Conservation (phyloP, 2,329 filamentous ascomycete genomes). For the Leptosphaerulina australis region DNA sequence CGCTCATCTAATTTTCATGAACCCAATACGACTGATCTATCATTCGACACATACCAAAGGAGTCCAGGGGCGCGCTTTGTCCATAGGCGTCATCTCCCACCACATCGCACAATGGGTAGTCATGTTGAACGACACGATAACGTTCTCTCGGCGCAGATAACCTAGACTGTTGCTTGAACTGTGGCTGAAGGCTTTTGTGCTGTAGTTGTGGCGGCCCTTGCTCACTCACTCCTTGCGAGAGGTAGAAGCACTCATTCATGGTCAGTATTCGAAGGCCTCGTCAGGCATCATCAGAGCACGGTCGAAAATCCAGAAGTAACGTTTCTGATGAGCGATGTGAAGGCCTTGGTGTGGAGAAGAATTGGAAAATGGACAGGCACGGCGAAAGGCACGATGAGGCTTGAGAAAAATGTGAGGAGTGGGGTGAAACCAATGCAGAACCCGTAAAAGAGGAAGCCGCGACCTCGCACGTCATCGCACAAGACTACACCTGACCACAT, state of each 20-base stretch:
- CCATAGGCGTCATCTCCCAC: conserved; percentile 37
- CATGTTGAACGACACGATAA: conserved; percentile 30
- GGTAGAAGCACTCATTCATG: conserved; percentile 1
- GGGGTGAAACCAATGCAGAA: conserved; percentile 21
- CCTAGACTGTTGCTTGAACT: conserved; percentile 18
- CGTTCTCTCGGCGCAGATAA: conserved; percentile 28
- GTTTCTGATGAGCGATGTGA: background rate
- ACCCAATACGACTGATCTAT: background rate
- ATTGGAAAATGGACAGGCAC: background rate
- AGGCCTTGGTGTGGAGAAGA: background rate
- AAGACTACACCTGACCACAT: background rate
- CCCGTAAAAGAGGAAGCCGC: conserved; percentile 31
- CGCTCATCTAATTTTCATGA: conserved; percentile 41
- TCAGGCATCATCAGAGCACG: background rate
- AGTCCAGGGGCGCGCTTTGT: conserved; percentile 48
- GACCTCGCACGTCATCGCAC: conserved; percentile 11
- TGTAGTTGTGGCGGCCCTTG: conserved; percentile 4
- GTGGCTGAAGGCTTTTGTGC: conserved; percentile 23
- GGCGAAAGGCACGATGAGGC: background rate
- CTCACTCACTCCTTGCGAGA: background rate
- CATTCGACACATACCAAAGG: conserved; percentile 53
- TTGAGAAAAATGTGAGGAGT: conserved; percentile 8
- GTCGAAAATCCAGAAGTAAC: background rate
- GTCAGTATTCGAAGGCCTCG: background rate
- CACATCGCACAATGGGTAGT: conserved; percentile 25